Conservation (phyloP, 352 stramenopile genomes). For the Globisporangium canariense region DNA sequence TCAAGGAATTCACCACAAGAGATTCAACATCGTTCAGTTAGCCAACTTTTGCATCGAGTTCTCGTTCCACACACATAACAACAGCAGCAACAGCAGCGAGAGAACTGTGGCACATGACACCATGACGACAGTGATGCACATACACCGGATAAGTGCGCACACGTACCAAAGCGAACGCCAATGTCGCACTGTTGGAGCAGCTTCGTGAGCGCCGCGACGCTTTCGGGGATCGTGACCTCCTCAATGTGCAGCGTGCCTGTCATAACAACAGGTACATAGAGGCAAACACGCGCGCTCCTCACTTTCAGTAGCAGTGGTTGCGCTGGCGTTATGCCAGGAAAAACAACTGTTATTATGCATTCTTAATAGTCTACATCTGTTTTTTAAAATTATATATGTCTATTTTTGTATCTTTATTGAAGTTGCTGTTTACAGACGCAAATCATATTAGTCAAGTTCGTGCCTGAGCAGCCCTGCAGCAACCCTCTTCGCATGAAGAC, state of each 20-base stretch:
- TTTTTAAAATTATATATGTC: too few relatives aligned
- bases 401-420: too few relatives aligned
- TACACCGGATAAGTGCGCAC: not conserved
- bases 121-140: not conserved
- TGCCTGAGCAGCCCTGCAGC: too few relatives aligned
- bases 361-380: too few relatives aligned
- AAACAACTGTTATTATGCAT: too few relatives aligned
- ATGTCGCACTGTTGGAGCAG: constrained; percentile 29
- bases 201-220: constrained; percentile 31
- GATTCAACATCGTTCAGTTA: not conserved
- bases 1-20: not conserved
- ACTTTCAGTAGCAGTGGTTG: too few relatives aligned
- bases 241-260: constrained; percentile 55
- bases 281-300: too few relatives aligned
- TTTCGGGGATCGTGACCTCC: constrained; percentile 38
- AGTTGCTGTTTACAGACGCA: too few relatives aligned
- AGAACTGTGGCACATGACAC: not conserved
- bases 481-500: too few relatives aligned
- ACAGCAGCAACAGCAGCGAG: not conserved
- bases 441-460: too few relatives aligned
- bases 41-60: not conserved
- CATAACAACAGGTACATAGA: not conserved
- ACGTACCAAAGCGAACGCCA: constrained; percentile 47
- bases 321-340: too few relatives aligned
- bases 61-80: not conserved